Conservation (phyloP, 2,329 filamentous ascomycete genomes). For the Apiospora koreana region DNA sequence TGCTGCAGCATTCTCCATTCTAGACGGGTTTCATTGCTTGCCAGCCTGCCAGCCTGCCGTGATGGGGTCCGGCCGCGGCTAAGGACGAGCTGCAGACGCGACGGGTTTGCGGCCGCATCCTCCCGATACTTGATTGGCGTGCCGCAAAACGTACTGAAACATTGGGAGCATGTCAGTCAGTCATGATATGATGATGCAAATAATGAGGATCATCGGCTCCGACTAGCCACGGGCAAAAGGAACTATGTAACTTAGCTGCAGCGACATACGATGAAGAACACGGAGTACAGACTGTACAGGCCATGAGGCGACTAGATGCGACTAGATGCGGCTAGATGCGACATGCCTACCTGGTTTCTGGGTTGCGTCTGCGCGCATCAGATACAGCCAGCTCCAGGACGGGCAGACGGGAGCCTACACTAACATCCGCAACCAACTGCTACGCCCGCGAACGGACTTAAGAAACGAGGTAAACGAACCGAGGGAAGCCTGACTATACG, state of each 20-base stretch:
- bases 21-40: neutral
- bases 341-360: neutral
- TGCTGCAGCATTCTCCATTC: neutral
- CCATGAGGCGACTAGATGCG: too few relatives aligned
- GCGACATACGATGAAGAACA: neutral
- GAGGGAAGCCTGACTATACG: neutral
- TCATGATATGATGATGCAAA: neutral
- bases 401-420: neutral
- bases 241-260: neutral
- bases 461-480: neutral
- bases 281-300: neutral
- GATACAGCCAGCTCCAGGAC: neutral
- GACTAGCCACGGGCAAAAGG: neutral
- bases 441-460: neutral
- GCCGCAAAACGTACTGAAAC: neutral
- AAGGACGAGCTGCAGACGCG: slow-evolving; percentile 5
- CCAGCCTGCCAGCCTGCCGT: neutral
- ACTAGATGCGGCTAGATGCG: too few relatives aligned
- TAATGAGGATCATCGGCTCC: neutral
- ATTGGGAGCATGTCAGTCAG: neutral
- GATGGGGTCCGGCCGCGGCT: slow-evolving; percentile 7
- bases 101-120: neutral
- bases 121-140: slow-evolving; percentile 5
- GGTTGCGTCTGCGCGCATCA: neutral
- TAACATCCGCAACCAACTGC: neutral